Percentiles rank a stretch among this genome's conserved stretches.
Conservation (phyloP, 345 rosid genomes). For the Turnera subulata region DNA sequence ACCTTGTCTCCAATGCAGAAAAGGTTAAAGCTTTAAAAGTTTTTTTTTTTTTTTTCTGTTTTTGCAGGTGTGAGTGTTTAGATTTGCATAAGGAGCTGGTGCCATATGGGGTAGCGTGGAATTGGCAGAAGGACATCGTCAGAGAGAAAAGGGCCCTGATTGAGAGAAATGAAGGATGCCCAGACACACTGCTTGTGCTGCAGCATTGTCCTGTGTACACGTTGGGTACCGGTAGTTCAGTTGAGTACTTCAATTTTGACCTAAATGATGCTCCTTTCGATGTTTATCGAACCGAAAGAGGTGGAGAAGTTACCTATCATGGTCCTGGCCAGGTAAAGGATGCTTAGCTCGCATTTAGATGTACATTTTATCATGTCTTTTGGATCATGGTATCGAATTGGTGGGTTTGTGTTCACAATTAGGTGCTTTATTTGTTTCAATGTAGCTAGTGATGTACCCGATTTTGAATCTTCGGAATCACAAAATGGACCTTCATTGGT, state of each 20-base stretch:
- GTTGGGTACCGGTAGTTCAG: constrained; percentile 62
- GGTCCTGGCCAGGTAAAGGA: constrained; percentile 83
- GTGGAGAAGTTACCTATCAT: constrained; percentile 90
- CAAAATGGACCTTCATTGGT: constrained; percentile 96
- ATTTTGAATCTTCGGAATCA: constrained; percentile 79
- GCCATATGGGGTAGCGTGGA: constrained; percentile 70
- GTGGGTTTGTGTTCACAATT: background rate
- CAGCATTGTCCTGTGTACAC: constrained; percentile 79
- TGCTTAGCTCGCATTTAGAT: background rate
- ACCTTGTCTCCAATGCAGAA: background rate
- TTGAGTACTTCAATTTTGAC: constrained; percentile 55
- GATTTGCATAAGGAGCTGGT: constrained; percentile 59
- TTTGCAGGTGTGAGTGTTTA: constrained; percentile 55
- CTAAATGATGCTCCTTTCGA: constrained; percentile 58
- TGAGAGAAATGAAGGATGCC: constrained; percentile 50
- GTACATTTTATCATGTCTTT: background rate
- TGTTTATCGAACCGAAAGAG: constrained; percentile 74
- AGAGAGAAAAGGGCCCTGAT: constrained; percentile 51
- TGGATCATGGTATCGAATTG: background rate
- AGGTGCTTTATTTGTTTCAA: constrained; percentile 5
- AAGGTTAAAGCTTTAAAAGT: no score
- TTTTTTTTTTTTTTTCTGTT: background rate
- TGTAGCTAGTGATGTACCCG: constrained; percentile 88
- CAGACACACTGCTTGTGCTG: constrained; percentile 58
- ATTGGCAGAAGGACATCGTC: constrained; percentile 63